phyloP scores from a whole-genome alignment of 2,329 filamentous ascomycete genomes.

The Pseudogymnoascus sp. region DNA sequence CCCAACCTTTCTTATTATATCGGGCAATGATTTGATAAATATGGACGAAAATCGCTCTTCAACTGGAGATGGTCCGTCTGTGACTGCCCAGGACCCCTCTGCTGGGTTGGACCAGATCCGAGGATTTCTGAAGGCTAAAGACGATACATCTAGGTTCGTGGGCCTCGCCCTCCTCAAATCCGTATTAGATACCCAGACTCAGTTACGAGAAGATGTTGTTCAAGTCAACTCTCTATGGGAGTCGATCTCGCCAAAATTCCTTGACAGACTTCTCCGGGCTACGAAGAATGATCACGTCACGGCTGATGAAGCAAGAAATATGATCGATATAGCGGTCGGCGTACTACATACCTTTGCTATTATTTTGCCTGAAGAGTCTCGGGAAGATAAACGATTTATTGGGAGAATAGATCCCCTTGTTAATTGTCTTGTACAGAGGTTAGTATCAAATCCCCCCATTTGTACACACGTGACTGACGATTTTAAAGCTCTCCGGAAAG shows the following conservation, averaged over 20 bases:
- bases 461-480: constrained; percentile 13
- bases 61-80: constrained; percentile 3
- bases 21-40: neutral
- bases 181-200: constrained; percentile 52
- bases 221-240: constrained; percentile 48
- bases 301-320: constrained; percentile 45
- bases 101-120: constrained; percentile 43
- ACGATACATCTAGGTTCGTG: constrained; percentile 63
- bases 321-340: constrained; percentile 56
- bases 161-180: constrained; percentile 59
- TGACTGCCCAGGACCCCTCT: constrained; percentile 14
- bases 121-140: constrained; percentile 48
- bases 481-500: constrained; percentile 44
- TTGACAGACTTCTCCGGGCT: constrained; percentile 55
- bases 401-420: constrained; percentile 48
- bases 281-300: constrained; percentile 33
- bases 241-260: constrained; percentile 53
- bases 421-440: constrained; percentile 48
- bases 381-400: constrained; percentile 40
- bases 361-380: constrained; percentile 45
- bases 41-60: neutral
- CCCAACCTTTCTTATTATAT: neutral
- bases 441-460: constrained; percentile 15
- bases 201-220: constrained; percentile 42
- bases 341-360: constrained; percentile 56